Evolutionary conservation across 257 asterid genomes (phyloP).

Genomic region (Lavandula angustifolia): DNA sequence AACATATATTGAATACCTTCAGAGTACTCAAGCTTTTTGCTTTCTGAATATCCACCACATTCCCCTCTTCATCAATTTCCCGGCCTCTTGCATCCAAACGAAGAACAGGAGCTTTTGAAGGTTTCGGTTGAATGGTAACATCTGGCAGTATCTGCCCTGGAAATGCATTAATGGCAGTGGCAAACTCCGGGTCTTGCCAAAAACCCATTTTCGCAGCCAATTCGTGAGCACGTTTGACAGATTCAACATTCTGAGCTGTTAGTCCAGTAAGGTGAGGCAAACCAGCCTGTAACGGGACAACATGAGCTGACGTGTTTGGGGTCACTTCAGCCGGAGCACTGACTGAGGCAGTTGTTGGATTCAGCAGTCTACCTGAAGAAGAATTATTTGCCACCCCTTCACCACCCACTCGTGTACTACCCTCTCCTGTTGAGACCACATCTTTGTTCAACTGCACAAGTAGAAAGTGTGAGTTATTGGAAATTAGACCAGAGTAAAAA

Average conservation of each 20-base stretch:
- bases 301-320: constrained; percentile 40
- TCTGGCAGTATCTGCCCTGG: constrained; percentile 89
- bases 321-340: constrained; percentile 36
- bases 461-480: constrained; percentile 18
- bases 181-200: constrained; percentile 88
- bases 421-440: constrained; percentile 47
- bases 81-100: constrained; percentile 95
- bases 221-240: constrained; percentile 89
- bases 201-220: constrained; percentile 92
- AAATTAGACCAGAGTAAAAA: constrained; percentile 10
- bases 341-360: constrained; percentile 32
- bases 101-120: constrained; percentile 87
- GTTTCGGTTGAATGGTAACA: constrained; percentile 77
- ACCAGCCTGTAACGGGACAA: constrained; percentile 45
- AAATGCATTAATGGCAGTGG: constrained; percentile 79
- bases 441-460: constrained; percentile 63
- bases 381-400: constrained; percentile 41
- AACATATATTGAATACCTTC: constrained; percentile 54
- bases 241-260: constrained; percentile 74
- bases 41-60: constrained; percentile 75
- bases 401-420: constrained; percentile 46
- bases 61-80: constrained; percentile 94
- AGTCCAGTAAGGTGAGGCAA: constrained; percentile 74
- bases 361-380: constrained; percentile 42
- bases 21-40: constrained; percentile 81